A percentile compares a stretch with the other conserved stretches of the same genome.
Conservation (phyloP, 768 basidiomycete genomes). For the Mycena chlorophos region DNA sequence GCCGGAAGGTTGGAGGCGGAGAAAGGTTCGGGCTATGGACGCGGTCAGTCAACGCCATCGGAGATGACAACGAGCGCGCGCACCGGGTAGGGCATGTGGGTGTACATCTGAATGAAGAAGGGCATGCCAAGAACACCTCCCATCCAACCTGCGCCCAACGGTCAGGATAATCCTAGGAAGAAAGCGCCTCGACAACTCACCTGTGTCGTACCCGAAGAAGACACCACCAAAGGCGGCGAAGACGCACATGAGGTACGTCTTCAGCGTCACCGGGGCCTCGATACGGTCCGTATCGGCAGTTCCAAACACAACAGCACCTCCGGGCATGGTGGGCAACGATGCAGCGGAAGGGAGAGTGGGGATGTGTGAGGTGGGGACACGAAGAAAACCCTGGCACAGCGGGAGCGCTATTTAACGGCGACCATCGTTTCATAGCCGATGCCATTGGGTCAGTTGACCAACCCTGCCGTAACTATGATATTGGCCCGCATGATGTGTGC, state of each 20-base stretch:
- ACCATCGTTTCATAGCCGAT: neutral
- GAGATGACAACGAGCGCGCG: neutral
- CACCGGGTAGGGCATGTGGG: conserved; percentile 1
- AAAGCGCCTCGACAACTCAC: too few species aligned
- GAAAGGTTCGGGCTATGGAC: conserved; percentile 29
- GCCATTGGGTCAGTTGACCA: neutral
- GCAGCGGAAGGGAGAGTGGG: neutral
- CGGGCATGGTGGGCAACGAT: conserved; percentile 4
- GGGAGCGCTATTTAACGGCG: neutral
- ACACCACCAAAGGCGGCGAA: conserved; percentile 53
- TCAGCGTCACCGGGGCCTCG: conserved; percentile 10
- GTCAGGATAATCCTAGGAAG: too few species aligned
- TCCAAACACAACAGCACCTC: conserved; percentile 11
- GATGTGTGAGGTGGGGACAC: conserved; percentile 1
- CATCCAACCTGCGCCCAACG: conserved; percentile 85
- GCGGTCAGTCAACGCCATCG: neutral
- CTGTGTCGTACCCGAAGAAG: conserved; percentile 72
- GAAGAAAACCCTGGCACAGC: neutral
- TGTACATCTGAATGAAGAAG: conserved; percentile 45
- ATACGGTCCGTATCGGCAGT: conserved; percentile 7
- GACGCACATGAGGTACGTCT: conserved; percentile 12
- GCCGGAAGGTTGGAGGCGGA: conserved; percentile 5
- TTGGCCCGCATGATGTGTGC: too few species aligned
- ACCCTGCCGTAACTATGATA: too few species aligned
- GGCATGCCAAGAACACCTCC: conserved; percentile 71